phyloP scores from a whole-genome alignment of 2,329 filamentous ascomycete genomes.

The Cercospora zeina region DNA sequence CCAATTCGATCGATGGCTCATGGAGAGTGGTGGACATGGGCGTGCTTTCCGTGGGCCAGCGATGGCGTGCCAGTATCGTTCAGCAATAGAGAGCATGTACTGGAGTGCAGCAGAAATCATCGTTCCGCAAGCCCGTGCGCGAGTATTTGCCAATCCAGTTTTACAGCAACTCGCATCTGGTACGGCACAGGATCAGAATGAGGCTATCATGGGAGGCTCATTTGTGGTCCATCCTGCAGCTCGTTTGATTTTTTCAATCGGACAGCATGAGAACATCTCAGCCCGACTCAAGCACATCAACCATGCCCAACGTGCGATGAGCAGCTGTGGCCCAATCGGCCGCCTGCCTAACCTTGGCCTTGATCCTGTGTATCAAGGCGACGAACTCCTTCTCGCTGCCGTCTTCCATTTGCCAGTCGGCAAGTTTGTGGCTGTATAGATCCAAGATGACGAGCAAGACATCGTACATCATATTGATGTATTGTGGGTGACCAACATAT shows the following conservation, averaged over 20 bases:
- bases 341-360: constrained; percentile 69
- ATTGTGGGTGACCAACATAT: constrained; percentile 78
- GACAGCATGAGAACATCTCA: constrained; percentile 23
- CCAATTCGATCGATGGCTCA: neutral
- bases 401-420: constrained; percentile 42
- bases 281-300: constrained; percentile 70
- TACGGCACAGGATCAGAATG: neutral
- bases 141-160: neutral
- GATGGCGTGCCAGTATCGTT: neutral
- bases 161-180: neutral
- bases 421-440: constrained; percentile 79
- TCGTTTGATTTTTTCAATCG: neutral
- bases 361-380: constrained; percentile 69
- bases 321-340: constrained; percentile 83
- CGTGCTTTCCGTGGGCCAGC: neutral
- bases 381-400: constrained; percentile 35
- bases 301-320: constrained; percentile 80
- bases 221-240: neutral
- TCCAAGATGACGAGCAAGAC: constrained; percentile 80
- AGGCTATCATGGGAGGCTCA: neutral
- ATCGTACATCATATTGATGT: constrained; percentile 79
- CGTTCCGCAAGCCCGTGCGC: neutral
- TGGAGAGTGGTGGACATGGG: neutral
- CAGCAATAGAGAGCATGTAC: neutral
- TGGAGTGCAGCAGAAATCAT: neutral